Evolutionary conservation across 2,329 filamentous ascomycete species (phyloP).

Genomic region (Ilyonectria sp.): DNA sequence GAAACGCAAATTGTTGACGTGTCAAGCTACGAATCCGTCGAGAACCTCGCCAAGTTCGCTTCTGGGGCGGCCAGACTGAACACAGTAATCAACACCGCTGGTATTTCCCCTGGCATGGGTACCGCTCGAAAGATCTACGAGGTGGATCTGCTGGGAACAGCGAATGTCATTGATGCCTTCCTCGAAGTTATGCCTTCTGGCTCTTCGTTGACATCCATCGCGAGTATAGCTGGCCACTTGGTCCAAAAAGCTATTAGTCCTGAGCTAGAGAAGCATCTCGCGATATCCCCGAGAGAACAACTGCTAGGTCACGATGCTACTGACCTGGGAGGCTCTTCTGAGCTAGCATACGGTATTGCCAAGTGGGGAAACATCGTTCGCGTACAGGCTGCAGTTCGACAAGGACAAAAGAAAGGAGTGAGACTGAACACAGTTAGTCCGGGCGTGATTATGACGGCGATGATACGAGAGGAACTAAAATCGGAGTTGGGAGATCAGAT

Average conservation of each 20-base stretch:
- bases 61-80: not conserved
- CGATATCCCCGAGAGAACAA: not conserved
- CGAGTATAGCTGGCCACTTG: conserved; percentile 14
- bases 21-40: conserved; percentile 6
- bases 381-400: conserved; percentile 2
- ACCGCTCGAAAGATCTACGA: conserved; percentile 10
- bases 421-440: conserved; percentile 17
- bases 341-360: conserved; percentile 8
- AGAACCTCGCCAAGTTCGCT: not conserved
- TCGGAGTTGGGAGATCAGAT: not conserved
- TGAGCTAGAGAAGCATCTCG: conserved; percentile 20
- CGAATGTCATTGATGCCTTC: conserved; percentile 25
- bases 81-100: conserved; percentile 17
- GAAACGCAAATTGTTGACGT: conserved; percentile 15
- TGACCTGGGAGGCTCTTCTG: not conserved
- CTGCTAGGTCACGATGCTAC: conserved; percentile 4
- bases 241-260: not conserved
- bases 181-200: conserved; percentile 6
- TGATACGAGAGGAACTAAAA: conserved; percentile 5
- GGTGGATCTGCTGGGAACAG: conserved; percentile 17
- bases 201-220: not conserved
- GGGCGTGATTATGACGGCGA: not conserved
- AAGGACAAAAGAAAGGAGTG: not conserved
- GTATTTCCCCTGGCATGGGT: conserved; percentile 6
- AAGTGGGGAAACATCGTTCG: conserved; percentile 21